Conservation (phyloP, 345 rosid species). For the Pistacia integerrima region DNA sequence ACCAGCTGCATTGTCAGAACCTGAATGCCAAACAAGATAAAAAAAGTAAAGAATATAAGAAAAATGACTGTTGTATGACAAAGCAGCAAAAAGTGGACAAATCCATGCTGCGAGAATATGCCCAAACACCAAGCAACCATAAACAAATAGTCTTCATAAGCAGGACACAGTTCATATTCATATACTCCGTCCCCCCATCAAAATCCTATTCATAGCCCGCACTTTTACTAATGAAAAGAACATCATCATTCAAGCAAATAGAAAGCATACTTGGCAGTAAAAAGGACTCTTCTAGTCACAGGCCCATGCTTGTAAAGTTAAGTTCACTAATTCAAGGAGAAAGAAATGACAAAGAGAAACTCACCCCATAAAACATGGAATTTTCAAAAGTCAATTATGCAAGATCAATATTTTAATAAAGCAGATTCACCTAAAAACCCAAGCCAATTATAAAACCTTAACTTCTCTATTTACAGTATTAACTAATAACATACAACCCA, state of each 20-base stretch:
- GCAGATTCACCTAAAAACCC: too few relatives aligned
- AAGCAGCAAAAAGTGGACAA: constrained; percentile 14
- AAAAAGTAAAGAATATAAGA: constrained; percentile 21
- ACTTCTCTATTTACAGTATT: not conserved
- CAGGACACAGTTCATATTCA: not conserved
- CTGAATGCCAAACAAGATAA: constrained; percentile 26
- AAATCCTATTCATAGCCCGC: constrained; percentile 4
- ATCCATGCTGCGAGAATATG: constrained; percentile 7
- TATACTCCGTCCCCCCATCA: constrained; percentile 3
- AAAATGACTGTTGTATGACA: not conserved
- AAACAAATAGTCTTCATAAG: not conserved
- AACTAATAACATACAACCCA: not conserved
- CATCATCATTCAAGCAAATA: constrained; percentile 2
- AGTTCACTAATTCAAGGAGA: constrained; percentile 7
- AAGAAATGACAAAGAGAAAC: not conserved
- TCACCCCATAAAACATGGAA: not conserved
- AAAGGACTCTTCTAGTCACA: constrained; percentile 4
- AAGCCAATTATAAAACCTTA: not conserved
- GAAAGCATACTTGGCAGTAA: not conserved
- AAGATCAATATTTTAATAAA: not conserved
- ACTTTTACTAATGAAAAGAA: not conserved
- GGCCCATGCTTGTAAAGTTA: not conserved
- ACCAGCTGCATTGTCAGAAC: constrained; percentile 44
- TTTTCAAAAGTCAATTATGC: not conserved
- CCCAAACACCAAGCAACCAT: constrained; percentile 16